These are phyloP conservation scores for Sapria himalayana DNA, from an alignment of 345 rosid genomes.

Conservation along the genomic window DNA sequence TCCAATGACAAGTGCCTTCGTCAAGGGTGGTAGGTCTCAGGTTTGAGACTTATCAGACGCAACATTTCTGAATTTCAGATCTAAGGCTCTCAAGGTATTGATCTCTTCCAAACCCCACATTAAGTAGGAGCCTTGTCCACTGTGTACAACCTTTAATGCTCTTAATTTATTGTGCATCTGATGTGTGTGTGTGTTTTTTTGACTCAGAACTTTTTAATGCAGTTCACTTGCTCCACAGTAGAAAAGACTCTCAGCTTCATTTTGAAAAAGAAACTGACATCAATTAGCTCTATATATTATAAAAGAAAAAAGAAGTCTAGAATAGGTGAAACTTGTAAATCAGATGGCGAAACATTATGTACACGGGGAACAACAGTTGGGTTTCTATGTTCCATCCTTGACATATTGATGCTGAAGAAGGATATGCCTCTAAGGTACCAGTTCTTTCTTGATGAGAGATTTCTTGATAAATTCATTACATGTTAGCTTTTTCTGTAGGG, in stretches of 20 bases:
- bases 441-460: conserved; percentile 6
- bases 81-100: too few species aligned
- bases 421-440: conserved; percentile 55
- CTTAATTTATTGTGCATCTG: too few species aligned
- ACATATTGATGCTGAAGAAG: conserved; percentile 57
- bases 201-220: too few species aligned
- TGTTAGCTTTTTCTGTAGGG: conserved; percentile 45
- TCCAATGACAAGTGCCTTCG: too few species aligned
- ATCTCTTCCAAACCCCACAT: too few species aligned
- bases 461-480: conserved; percentile 3
- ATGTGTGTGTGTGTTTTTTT: too few species aligned
- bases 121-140: too few species aligned
- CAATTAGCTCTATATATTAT: conserved; percentile 14
- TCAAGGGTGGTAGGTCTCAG: too few species aligned
- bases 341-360: conserved; percentile 11
- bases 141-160: too few species aligned
- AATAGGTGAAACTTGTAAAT: conserved; percentile 11
- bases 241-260: conserved; percentile 27
- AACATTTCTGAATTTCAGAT: too few species aligned
- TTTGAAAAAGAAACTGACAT: conserved; percentile 17
- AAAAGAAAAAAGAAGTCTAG: conserved; percentile 40
- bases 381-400: conserved; percentile 53
- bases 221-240: conserved; percentile 47
- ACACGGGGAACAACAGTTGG: conserved; percentile 24
- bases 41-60: too few species aligned